A percentile compares a stretch with the other conserved stretches of the same genome.
These are phyloP conservation scores for Pterulicium gracile DNA, from an alignment of 1,284 basidiomycete genomes.

Conservation along the genomic window DNA sequence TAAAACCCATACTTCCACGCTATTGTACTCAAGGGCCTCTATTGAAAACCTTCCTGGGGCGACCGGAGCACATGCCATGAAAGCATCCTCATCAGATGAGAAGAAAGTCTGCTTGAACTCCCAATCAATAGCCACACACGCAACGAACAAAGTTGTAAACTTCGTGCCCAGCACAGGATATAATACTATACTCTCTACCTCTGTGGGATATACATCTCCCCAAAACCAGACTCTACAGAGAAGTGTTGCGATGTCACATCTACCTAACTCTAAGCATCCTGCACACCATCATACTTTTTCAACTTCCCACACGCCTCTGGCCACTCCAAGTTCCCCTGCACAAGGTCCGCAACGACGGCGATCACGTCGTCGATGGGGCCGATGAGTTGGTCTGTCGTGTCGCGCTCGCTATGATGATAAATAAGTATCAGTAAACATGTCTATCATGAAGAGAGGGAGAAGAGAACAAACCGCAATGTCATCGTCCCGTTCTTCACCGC, in stretches of 20 bases:
- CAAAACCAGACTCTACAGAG: neutral
- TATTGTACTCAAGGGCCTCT: too few species aligned
- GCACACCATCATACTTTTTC: constrained; percentile 72
- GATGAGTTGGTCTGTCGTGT: constrained; percentile 90
- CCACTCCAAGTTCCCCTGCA: constrained; percentile 72
- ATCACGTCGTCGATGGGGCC: constrained; percentile 91
- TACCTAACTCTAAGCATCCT: constrained; percentile 44
- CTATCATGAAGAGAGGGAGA: constrained; percentile 7
- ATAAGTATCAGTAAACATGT: constrained; percentile 7
- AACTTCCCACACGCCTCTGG: constrained; percentile 45
- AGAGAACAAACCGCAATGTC: constrained; percentile 1
- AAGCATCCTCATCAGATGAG: too few species aligned
- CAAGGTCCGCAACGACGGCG: constrained; percentile 66
- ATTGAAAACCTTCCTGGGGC: too few species aligned
- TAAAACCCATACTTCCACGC: too few species aligned
- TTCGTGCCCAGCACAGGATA: neutral
- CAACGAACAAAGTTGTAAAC: neutral
- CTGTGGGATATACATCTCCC: neutral
- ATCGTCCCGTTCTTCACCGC: constrained; percentile 6
- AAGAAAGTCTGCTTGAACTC: too few species aligned
- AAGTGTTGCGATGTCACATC: neutral
- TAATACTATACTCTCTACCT: constrained; percentile 23
- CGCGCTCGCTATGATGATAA: constrained; percentile 83
- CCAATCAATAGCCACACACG: neutral
- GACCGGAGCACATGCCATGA: too few species aligned